These are phyloP conservation scores for Lipomyces yamadae DNA, from an alignment of 805 yeast genomes.

Conservation along the genomic window DNA sequence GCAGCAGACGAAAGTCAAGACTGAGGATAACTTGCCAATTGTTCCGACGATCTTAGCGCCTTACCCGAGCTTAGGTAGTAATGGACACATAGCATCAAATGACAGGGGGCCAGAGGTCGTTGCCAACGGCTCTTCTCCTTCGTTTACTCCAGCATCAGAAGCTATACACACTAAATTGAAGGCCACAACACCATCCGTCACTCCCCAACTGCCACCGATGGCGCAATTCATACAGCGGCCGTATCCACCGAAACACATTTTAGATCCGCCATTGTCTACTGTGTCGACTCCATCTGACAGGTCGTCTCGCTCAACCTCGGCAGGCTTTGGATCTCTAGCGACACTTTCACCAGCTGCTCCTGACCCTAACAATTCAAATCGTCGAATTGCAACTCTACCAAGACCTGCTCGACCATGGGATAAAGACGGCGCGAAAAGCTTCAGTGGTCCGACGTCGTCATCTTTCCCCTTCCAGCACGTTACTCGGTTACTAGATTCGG, in stretches of 20 bases:
- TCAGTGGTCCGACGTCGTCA: conserved; percentile 23
- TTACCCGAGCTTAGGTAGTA: not conserved
- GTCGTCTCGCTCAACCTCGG: conserved; percentile 7
- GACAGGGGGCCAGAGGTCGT: not conserved
- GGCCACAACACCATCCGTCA: not conserved
- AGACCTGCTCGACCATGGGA: conserved; percentile 23
- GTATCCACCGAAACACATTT: not conserved
- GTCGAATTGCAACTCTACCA: conserved; percentile 6
- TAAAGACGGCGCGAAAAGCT: conserved; percentile 14
- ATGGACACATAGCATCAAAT: not conserved
- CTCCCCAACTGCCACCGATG: not conserved
- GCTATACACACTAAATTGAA: not conserved
- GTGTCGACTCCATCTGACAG: not conserved
- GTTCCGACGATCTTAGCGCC: not conserved
- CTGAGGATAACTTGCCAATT: not conserved
- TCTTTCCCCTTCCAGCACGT: conserved; percentile 21
- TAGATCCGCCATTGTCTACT: not conserved
- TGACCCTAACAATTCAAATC: not conserved
- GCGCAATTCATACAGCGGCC: not conserved
- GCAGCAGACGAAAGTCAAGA: not conserved
- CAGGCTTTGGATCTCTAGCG: conserved; percentile 16
- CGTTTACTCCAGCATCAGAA: not conserved
- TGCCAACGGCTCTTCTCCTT: not conserved
- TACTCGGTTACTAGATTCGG: not conserved
- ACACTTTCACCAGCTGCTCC: conserved; percentile 14